Percentiles rank a stretch among this genome's conserved stretches.
These are phyloP conservation scores for Salix viminalis DNA, from an alignment of 345 rosid species.

Conservation along the genomic window DNA sequence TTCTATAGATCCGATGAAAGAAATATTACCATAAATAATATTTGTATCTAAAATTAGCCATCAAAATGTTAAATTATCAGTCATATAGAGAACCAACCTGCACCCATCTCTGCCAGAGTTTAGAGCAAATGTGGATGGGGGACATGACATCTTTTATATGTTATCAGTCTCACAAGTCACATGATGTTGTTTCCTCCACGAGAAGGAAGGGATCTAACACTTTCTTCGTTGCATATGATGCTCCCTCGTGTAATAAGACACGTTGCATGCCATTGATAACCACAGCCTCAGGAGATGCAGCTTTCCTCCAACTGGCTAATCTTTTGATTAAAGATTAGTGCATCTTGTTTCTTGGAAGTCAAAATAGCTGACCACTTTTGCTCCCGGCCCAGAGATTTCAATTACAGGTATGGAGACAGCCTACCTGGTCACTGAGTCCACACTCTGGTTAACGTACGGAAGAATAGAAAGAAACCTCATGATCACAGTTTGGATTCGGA, in stretches of 20 bases:
- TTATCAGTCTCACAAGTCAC: background rate
- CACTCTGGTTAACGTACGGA: background rate
- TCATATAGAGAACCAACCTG: background rate
- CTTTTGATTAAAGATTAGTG: background rate
- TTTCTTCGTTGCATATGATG: background rate
- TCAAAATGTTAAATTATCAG: background rate
- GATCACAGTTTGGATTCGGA: background rate
- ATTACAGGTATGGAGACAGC: background rate
- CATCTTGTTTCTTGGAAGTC: background rate
- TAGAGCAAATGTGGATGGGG: background rate
- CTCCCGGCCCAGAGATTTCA: background rate
- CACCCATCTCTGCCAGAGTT: no score
- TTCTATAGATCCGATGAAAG: no score
- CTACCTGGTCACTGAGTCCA: background rate
- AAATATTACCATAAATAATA: no score
- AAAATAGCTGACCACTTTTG: background rate
- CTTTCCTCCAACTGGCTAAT: background rate
- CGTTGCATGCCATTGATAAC: background rate
- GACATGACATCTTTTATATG: background rate
- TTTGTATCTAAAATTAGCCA: background rate
- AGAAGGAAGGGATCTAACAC: background rate
- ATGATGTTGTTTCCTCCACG: slow-evolving; percentile 11
- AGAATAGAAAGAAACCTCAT: background rate
- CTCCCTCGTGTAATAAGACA: background rate
- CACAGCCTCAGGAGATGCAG: background rate